Conservation (phyloP, 1,284 basidiomycete species). For the Coniferiporia weirii region DNA sequence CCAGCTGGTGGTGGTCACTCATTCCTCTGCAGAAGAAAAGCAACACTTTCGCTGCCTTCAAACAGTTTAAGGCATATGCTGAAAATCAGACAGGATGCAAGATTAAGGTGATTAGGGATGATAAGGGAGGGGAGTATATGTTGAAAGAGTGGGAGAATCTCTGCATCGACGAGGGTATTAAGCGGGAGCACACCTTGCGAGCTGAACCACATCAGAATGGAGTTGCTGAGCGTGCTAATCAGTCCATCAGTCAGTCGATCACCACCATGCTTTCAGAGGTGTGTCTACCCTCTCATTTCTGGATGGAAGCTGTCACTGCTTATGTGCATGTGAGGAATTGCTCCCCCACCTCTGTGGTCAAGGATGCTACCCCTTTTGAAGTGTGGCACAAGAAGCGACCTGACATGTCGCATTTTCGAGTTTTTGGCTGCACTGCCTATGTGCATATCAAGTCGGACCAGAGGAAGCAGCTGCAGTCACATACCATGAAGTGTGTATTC, state of each 20-base stretch:
- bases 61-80: too few species aligned
- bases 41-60: too few species aligned
- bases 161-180: too few species aligned
- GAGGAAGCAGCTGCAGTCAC: too few species aligned
- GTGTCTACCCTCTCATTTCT: constrained; percentile 25
- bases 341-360: constrained; percentile 17
- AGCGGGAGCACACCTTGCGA: too few species aligned
- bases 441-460: constrained; percentile 20
- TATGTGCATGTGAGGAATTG: constrained; percentile 26
- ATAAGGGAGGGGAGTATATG: too few species aligned
- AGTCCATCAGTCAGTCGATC: constrained; percentile 23
- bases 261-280: constrained; percentile 25
- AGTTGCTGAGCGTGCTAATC: constrained; percentile 30
- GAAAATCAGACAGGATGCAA: too few species aligned
- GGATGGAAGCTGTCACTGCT: constrained; percentile 24
- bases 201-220: constrained; percentile 18
- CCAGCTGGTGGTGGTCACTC: too few species aligned
- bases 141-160: too few species aligned
- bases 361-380: not conserved
- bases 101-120: too few species aligned
- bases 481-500: too few species aligned
- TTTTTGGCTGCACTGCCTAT: constrained; percentile 33
- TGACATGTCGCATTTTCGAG: constrained; percentile 25
- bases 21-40: too few species aligned
- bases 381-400: constrained; percentile 21